Evolutionary conservation across 148 eudicot species (phyloP).

Genomic region (Rhododendron ferrugineum): DNA sequence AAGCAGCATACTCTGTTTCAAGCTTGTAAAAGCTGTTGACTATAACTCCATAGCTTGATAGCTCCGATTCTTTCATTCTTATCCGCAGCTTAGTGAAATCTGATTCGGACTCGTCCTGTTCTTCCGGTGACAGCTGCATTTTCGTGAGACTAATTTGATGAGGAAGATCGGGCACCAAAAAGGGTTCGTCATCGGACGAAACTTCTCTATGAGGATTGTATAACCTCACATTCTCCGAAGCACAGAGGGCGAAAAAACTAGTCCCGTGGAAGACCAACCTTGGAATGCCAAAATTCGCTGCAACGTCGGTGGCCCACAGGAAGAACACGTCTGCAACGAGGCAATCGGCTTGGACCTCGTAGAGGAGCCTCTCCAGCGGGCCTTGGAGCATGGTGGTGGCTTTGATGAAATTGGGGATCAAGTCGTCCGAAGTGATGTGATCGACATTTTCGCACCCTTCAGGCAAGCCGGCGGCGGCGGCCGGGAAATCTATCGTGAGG

Average conservation of each 20-base stretch:
- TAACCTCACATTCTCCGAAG: constrained; percentile 10
- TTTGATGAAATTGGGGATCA: constrained; percentile 6
- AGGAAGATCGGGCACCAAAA: constrained; percentile 33
- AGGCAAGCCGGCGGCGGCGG: constrained; percentile 36
- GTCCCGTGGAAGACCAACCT: constrained; percentile 50
- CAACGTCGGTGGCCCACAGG: constrained; percentile 32
- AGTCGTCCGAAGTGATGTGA: constrained; percentile 24
- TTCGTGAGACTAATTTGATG: constrained; percentile 24
- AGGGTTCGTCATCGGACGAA: constrained; percentile 35
- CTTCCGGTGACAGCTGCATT: constrained; percentile 13
- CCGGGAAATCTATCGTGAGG: constrained; percentile 25
- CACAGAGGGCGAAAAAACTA: constrained; percentile 30
- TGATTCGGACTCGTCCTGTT: background rate
- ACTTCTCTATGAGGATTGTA: constrained; percentile 29
- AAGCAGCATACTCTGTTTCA: constrained; percentile 50
- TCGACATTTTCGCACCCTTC: constrained; percentile 30
- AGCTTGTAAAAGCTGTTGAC: constrained; percentile 63
- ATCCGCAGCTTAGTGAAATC: background rate
- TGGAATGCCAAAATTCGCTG: constrained; percentile 35
- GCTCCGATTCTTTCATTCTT: constrained; percentile 21
- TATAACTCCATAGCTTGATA: constrained; percentile 44
- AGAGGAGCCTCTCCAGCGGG: background rate
- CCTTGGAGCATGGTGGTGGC: constrained; percentile 15
- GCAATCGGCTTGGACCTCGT: constrained; percentile 20
- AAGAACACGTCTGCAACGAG: constrained; percentile 42